Base-by-base conservation (phyloP, 805 yeast species). In the Maudiozyma serrabonitensis region DNA sequence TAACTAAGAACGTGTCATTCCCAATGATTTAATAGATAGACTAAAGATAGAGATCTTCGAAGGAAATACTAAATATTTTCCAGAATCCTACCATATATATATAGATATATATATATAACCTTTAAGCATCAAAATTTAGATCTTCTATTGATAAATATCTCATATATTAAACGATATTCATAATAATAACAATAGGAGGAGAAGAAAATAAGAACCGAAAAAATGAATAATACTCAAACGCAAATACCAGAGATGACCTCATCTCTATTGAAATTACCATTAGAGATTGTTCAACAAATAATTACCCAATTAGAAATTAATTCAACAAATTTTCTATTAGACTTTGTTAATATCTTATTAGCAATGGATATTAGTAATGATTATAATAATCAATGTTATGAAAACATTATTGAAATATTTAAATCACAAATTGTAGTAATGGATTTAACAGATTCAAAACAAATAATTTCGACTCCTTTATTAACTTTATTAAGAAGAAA, bases 261-360 rank as follows among this genome's bases (percentile, higher is more conserved):
- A 15, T 44, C 46, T 7, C 28, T 46, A 16, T 13, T 38, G 23
- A 35, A 15, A 9, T 26, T 51, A 18, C 54, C 52, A 18, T 11
- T 49, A 2, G 55, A 56, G 31, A 45, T 53, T 9, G 23, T 55
- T 12, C 46, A 53, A 19, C 40, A 52, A 37, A 50, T 55, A 15
- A 38, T 53, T 15, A 34, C 52, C 2, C 43, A 49, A 43, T 32
- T 55, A 31, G 53, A 52, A 28, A 37, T 38, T 8, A 37, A 19
- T 3, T 48, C 54, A 9, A 26, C 40, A 2, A 34, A 45, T 15
- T 53, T 47, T 25, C 28, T 53, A 18, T 41, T 55, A 8, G 58
- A 55, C 40, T 47, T 49, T 28, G 35, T 50, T 13, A 51, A 53
- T 37, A 41, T 47, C 6, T 21, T 52, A 9, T 35, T 28, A 3